Conservation (phyloP, 177 flowering plant genomes). For the Vitis hybrid region DNA sequence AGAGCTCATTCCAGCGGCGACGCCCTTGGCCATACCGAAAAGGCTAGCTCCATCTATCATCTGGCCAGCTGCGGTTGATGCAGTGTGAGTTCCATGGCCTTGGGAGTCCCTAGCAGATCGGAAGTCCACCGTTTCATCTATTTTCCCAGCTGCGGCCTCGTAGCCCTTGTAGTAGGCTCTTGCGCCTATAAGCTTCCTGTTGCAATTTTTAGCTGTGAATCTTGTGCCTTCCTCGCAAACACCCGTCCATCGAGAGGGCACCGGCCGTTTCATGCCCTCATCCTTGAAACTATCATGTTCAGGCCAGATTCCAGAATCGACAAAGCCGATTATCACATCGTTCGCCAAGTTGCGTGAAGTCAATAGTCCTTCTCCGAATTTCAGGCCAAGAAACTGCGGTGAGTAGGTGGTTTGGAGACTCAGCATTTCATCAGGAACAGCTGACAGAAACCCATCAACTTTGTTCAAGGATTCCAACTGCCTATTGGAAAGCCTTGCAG, state of each 20-base stretch:
- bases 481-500: conserved; percentile 49
- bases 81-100: conserved; percentile 85
- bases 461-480: conserved; percentile 27
- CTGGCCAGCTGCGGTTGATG: conserved; percentile 70
- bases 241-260: conserved; percentile 64
- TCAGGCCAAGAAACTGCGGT: conserved; percentile 67
- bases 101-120: conserved; percentile 50
- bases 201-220: conserved; percentile 47
- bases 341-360: conserved; percentile 12
- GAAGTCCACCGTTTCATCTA: conserved; percentile 46
- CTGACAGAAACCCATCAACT: conserved; percentile 15
- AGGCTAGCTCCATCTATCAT: conserved; percentile 39
- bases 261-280: conserved; percentile 19
- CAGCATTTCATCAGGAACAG: conserved; percentile 46
- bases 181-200: conserved; percentile 71
- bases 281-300: conserved; percentile 52
- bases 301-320: conserved; percentile 82
- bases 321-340: conserved; percentile 63
- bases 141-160: conserved; percentile 36
- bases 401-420: conserved; percentile 67
- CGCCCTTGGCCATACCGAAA: conserved; percentile 54
- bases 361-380: background rate
- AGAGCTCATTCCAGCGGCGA: conserved; percentile 57
- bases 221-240: conserved; percentile 47
- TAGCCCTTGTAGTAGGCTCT: conserved; percentile 54